These are phyloP conservation scores for Eimeria praecox DNA, from an alignment of 169 alveolate species.

Conservation along the genomic window DNA sequence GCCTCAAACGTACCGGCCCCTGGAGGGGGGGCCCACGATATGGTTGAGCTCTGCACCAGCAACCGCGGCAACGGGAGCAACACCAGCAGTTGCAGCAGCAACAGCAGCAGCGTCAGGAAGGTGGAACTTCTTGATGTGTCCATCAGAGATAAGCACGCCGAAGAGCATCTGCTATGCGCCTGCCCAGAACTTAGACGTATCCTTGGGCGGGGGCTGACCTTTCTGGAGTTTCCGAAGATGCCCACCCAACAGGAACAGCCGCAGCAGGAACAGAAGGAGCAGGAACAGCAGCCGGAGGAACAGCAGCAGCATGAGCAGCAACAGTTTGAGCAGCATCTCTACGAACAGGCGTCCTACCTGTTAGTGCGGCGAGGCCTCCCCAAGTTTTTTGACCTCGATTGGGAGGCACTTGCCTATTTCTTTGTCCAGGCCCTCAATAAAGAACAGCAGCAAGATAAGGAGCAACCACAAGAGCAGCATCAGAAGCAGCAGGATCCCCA, in stretches of 20 bases:
- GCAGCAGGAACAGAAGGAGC: background rate
- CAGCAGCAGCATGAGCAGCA: background rate
- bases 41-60: background rate
- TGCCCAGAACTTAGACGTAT: slow-evolving; percentile 50
- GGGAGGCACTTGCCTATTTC: slow-evolving; percentile 51
- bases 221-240: slow-evolving; percentile 34
- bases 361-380: slow-evolving; percentile 81
- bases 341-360: background rate
- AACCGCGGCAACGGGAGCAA: too few species aligned
- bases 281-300: background rate
- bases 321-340: background rate
- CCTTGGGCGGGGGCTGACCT: slow-evolving; percentile 75
- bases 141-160: background rate
- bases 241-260: background rate
- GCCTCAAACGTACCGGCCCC: background rate
- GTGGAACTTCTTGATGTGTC: slow-evolving; percentile 61
- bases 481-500: background rate
- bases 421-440: background rate
- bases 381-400: slow-evolving; percentile 74
- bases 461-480: background rate
- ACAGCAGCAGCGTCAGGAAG: background rate
- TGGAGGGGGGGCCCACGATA: background rate
- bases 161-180: slow-evolving; percentile 17
- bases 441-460: background rate
- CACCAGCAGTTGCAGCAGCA: background rate